Evolutionary conservation across 352 stramenopile genomes (phyloP).

Genomic region (Pseudoperonospora humuli): DNA sequence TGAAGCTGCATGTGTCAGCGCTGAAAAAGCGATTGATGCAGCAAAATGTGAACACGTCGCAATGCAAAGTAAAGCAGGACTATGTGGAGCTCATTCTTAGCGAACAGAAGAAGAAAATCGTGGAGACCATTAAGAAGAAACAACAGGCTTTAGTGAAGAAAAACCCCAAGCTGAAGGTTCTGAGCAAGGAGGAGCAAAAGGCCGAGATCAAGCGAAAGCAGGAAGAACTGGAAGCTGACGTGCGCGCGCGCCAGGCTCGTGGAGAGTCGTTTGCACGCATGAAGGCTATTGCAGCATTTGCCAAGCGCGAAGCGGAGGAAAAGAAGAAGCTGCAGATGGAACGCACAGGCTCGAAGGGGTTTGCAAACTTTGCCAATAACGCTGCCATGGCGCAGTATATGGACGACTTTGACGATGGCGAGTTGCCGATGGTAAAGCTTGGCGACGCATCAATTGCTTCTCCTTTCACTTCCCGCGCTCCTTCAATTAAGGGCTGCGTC

Average conservation of each 20-base stretch:
- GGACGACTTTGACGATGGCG: conserved; percentile 87
- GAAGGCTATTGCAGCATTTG: conserved; percentile 81
- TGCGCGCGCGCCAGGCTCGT: conserved; percentile 62
- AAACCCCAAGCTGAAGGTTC: conserved; percentile 47
- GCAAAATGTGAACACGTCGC: conserved; percentile 53
- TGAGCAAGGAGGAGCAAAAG: conserved; percentile 78
- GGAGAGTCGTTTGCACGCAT: conserved; percentile 83
- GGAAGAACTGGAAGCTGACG: conserved; percentile 72
- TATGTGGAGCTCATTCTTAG: conserved; percentile 71
- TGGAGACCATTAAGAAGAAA: conserved; percentile 55
- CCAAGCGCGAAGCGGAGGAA: conserved; percentile 70
- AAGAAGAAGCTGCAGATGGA: conserved; percentile 61
- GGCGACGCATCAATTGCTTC: conserved; percentile 98
- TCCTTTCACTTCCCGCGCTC: conserved; percentile 95
- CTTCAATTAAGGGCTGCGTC: conserved; percentile 88
- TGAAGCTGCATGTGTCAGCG: conserved; percentile 83
- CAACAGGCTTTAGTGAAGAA: conserved; percentile 41
- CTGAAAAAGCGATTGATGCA: conserved; percentile 72
- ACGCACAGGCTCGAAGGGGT: conserved; percentile 67
- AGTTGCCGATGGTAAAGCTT: conserved; percentile 96
- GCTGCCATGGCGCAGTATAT: conserved; percentile 85
- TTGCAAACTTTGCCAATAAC: conserved; percentile 84
- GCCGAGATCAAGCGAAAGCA: conserved; percentile 81
- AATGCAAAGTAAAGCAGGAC: conserved; percentile 77
- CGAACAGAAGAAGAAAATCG: conserved; percentile 49